These are phyloP conservation scores for Solanum medicagineum DNA, from an alignment of 257 asterid genomes.

Conservation along the genomic window DNA sequence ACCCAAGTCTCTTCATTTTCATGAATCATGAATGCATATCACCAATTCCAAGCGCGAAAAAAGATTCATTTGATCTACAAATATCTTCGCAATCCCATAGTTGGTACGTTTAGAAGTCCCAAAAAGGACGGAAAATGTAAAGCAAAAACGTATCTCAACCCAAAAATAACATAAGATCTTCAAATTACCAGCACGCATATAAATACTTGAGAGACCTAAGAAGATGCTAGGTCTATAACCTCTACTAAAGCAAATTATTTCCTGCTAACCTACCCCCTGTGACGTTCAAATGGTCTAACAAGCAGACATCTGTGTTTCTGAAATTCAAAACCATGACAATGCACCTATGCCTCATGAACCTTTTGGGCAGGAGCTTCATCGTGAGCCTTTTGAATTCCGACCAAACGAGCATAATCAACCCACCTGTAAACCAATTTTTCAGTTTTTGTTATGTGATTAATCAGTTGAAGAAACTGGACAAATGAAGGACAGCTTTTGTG, in stretches of 20 bases:
- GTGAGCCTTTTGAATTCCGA: slow-evolving; percentile 72
- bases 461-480: not conserved
- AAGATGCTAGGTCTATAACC: not conserved
- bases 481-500: not conserved
- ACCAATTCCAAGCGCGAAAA: not conserved
- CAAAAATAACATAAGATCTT: not conserved
- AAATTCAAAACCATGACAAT: not conserved
- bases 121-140: not conserved
- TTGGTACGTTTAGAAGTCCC: not conserved
- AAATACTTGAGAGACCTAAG: slow-evolving; percentile 8
- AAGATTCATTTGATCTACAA: not conserved
- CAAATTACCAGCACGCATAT: not conserved
- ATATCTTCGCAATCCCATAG: not conserved
- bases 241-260: not conserved
- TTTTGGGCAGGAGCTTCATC: slow-evolving; percentile 30
- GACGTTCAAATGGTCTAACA: slow-evolving; percentile 14
- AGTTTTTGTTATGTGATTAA: not conserved
- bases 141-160: not conserved
- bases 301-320: not conserved
- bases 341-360: slow-evolving; percentile 1
- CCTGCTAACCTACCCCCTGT: not conserved
- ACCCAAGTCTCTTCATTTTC: not conserved
- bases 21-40: not conserved
- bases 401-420: slow-evolving; percentile 86
- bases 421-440: slow-evolving; percentile 44